These are phyloP conservation scores for Heracleum sosnowskyi DNA, from an alignment of 129 eudicot species.

Conservation along the genomic window DNA sequence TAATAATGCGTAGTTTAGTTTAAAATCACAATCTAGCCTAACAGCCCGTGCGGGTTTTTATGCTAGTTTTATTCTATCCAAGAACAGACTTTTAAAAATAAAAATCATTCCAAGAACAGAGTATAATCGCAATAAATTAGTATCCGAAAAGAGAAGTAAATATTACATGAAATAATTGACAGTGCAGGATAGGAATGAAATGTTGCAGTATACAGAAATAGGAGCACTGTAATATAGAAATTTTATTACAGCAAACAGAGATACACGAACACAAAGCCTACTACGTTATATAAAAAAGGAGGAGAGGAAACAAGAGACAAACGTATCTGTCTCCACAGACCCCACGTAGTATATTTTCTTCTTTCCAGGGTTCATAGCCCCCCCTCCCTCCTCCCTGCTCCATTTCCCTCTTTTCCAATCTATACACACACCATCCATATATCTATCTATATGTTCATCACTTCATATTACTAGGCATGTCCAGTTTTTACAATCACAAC, in stretches of 20 bases:
- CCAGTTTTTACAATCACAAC: slow-evolving; percentile 57
- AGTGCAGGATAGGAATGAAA: background rate
- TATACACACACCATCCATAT: background rate
- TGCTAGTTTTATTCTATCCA: too few relatives aligned
- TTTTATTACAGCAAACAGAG: background rate
- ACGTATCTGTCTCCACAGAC: background rate
- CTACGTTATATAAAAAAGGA: background rate
- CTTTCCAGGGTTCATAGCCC: background rate
- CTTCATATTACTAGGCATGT: slow-evolving; percentile 29
- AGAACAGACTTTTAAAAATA: too few relatives aligned
- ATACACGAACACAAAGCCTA: background rate
- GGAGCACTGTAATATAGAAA: background rate
- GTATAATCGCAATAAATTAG: background rate
- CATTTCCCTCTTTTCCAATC: background rate
- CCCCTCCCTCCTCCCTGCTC: background rate
- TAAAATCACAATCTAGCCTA: too few relatives aligned
- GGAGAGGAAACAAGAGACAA: background rate
- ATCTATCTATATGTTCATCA: background rate
- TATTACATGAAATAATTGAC: background rate
- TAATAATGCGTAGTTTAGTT: too few relatives aligned
- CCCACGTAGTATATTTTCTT: slow-evolving; percentile 1
- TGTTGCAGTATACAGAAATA: background rate
- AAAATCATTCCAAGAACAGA: too few relatives aligned
- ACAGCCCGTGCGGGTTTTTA: too few relatives aligned
- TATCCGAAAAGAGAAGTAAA: background rate